phyloP scores from a whole-genome alignment of 305 asterid genomes.

The Petunia hybrid region DNA sequence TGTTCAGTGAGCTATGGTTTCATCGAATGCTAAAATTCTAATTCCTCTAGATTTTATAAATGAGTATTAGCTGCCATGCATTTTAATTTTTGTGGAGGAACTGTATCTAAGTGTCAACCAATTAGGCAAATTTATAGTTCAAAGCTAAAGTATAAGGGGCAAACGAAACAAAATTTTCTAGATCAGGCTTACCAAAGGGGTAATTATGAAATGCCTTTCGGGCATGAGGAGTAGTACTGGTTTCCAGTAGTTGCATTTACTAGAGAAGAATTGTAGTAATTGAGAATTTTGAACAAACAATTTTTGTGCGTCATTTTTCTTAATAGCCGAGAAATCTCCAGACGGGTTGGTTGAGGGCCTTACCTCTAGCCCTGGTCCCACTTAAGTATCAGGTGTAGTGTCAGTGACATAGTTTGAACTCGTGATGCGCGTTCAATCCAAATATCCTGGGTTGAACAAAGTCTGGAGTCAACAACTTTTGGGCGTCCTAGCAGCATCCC shows the following conservation, averaged over 20 bases:
- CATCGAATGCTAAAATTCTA: too few relatives aligned
- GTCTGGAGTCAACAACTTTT: background rate
- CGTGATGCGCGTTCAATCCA: background rate
- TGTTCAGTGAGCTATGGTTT: too few relatives aligned
- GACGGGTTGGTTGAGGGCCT: background rate
- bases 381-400: background rate
- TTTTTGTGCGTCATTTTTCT: background rate
- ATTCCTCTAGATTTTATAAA: too few relatives aligned
- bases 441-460: background rate
- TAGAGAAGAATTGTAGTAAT: background rate
- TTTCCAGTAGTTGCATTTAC: background rate
- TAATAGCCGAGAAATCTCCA: background rate
- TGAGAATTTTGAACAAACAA: background rate
- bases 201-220: too few relatives aligned
- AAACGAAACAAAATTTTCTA: too few relatives aligned
- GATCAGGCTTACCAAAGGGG: too few relatives aligned
- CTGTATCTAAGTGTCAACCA: too few relatives aligned
- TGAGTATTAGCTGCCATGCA: too few relatives aligned
- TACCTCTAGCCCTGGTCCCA: background rate
- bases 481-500: background rate
- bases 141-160: too few relatives aligned
- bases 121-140: too few relatives aligned
- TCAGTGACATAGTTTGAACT: background rate
- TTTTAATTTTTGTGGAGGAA: too few relatives aligned
- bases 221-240: too few relatives aligned